These are phyloP conservation scores for Diaporthe citrichinensis DNA, from an alignment of 2,329 filamentous ascomycete species.

Conservation along the genomic window DNA sequence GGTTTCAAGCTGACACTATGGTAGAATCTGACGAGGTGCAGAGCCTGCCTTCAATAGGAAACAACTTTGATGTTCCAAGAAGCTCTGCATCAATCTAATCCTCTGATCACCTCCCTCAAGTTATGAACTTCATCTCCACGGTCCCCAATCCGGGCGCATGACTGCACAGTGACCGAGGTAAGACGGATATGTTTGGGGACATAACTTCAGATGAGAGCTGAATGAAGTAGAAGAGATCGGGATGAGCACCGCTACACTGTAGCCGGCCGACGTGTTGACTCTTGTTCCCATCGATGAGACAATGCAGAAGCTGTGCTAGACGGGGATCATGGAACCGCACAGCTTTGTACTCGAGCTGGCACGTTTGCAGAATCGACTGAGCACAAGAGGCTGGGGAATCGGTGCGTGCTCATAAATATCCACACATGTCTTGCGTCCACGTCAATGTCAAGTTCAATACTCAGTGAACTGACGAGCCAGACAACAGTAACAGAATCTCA, in stretches of 20 bases:
- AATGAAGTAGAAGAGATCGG: background rate
- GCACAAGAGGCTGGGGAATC: background rate
- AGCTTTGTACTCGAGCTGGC: background rate
- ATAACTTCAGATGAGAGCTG: background rate
- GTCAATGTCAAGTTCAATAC: background rate
- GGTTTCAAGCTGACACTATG: conserved; percentile 3
- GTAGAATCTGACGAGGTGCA: no score
- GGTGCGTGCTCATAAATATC: no score
- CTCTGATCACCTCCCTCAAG: background rate
- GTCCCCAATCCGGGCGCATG: background rate
- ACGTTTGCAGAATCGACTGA: background rate
- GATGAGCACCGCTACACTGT: background rate
- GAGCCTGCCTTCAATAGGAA: background rate
- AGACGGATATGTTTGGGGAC: background rate
- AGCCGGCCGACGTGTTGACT: background rate
- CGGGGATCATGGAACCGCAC: background rate
- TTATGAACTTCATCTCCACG: background rate
- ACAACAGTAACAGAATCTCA: background rate
- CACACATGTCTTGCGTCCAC: background rate
- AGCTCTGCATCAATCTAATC: background rate
- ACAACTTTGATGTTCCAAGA: background rate
- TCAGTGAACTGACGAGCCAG: background rate
- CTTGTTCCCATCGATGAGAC: background rate
- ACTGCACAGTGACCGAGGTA: background rate
- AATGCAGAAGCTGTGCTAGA: no score